Percentiles rank a stretch among this genome's conserved stretches.
phyloP scores from a whole-genome alignment of 345 rosid species.

The Passiflora organensis region DNA sequence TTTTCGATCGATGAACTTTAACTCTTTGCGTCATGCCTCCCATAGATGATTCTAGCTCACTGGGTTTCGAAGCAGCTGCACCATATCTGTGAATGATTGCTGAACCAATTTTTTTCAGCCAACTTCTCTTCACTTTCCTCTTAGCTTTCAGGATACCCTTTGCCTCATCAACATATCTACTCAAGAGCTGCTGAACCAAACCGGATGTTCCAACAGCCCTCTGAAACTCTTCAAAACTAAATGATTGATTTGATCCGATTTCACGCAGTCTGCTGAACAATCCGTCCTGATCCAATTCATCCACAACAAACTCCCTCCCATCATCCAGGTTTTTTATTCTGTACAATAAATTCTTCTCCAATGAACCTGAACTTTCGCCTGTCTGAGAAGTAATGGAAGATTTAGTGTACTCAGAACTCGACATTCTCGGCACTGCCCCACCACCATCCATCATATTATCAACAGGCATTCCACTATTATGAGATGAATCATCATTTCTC shows the following conservation, averaged over 20 bases:
- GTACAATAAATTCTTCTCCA: conserved; percentile 15
- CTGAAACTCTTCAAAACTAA: conserved; percentile 46
- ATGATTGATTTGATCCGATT: conserved; percentile 33
- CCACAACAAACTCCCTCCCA: conserved; percentile 30
- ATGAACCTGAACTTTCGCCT: conserved; percentile 27
- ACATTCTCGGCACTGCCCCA: conserved; percentile 35
- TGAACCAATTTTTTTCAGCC: conserved; percentile 52
- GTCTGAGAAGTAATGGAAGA: conserved; percentile 26
- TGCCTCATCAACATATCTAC: conserved; percentile 16
- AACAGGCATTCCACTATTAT: conserved; percentile 15
- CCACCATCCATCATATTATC: conserved; percentile 27
- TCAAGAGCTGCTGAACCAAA: conserved; percentile 16
- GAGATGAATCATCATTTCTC: conserved; percentile 13
- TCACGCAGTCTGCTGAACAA: conserved; percentile 27
- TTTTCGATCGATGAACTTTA: conserved; percentile 28
- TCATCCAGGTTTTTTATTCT: conserved; percentile 35
- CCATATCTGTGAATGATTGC: conserved; percentile 25
- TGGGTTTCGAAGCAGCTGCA: conserved; percentile 13
- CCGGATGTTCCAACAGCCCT: conserved; percentile 28
- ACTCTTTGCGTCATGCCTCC: conserved; percentile 26
- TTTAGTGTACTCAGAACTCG: conserved; percentile 25
- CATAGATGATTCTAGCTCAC: conserved; percentile 27
- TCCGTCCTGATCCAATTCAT: conserved; percentile 27
- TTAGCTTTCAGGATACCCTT: conserved; percentile 15
- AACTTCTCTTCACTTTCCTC: conserved; percentile 34